Evolutionary conservation across 2,329 filamentous ascomycete species (phyloP).

Genomic region (Diplodia intermedia): DNA sequence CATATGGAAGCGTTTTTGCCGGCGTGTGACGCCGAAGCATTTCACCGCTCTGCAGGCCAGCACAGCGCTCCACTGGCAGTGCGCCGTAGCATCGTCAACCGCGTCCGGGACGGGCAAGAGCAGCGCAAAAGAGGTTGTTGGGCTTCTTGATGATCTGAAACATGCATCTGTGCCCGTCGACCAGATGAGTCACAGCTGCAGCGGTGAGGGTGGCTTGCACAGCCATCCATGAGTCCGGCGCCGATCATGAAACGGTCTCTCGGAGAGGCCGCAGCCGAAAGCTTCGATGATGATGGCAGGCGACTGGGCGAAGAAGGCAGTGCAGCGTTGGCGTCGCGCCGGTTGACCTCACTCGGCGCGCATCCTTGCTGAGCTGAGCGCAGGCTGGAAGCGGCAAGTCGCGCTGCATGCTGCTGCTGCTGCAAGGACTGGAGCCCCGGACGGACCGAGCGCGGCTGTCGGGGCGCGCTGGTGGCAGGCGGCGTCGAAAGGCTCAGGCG

Average conservation of each 20-base stretch:
- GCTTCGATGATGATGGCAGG: conserved; percentile 28
- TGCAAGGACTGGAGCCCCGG: conserved; percentile 28
- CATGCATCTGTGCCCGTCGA: conserved; percentile 30
- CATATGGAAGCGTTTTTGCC: conserved; percentile 4
- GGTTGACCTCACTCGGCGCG: conserved; percentile 15
- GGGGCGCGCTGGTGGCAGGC: background rate
- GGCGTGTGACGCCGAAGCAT: conserved; percentile 7
- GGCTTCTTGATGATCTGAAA: conserved; percentile 28
- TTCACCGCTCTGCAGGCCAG: conserved; percentile 29
- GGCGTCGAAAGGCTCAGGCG: conserved; percentile 15
- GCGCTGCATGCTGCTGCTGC: conserved; percentile 17
- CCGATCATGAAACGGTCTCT: conserved; percentile 31
- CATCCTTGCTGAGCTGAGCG: conserved; percentile 32
- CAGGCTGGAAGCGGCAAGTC: conserved; percentile 24
- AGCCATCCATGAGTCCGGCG: conserved; percentile 20
- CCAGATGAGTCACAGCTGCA: conserved; percentile 29
- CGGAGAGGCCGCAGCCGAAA: conserved; percentile 27
- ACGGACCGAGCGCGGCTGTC: conserved; percentile 25
- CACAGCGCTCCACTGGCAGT: conserved; percentile 23
- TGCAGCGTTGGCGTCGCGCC: conserved; percentile 25
- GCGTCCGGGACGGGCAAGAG: conserved; percentile 10
- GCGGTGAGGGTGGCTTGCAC: conserved; percentile 27
- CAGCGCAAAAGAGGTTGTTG: conserved; percentile 21
- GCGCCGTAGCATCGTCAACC: conserved; percentile 14
- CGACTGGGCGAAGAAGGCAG: conserved; percentile 5